Conservation (phyloP, 176 grass and related monocot species). For the Echinochloa phyllopogon region DNA sequence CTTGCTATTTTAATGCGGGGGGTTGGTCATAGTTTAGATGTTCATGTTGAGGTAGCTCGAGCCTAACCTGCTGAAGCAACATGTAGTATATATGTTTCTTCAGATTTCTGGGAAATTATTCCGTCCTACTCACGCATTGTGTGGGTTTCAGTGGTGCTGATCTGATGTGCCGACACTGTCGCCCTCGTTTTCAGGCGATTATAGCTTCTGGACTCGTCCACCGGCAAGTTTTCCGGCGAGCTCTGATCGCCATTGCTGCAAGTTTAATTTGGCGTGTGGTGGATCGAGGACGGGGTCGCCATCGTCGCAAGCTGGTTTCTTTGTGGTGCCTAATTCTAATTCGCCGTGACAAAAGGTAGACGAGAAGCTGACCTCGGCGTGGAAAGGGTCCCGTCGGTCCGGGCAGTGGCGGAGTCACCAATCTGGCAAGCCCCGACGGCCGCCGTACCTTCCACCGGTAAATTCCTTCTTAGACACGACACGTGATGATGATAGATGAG, state of each 20-base stretch:
- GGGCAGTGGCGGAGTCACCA: too few relatives aligned
- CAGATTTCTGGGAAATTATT: too few relatives aligned
- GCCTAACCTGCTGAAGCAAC: background rate
- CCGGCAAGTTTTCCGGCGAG: background rate
- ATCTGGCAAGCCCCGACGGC: too few relatives aligned
- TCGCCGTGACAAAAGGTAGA: slow-evolving; percentile 1
- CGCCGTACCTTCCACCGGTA: too few relatives aligned
- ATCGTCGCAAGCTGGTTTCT: slow-evolving; percentile 35
- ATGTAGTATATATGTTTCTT: too few relatives aligned
- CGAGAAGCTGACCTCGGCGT: too few relatives aligned
- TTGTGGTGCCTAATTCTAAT: slow-evolving; percentile 42
- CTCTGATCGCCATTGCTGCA: background rate
- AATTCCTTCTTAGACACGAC: too few relatives aligned
- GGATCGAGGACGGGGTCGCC: background rate
- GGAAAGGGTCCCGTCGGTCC: background rate
- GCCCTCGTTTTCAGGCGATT: slow-evolving; percentile 18
- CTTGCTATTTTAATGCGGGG: background rate
- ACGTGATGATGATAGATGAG: too few relatives aligned
- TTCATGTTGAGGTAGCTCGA: background rate
- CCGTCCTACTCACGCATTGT: background rate
- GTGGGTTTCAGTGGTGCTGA: background rate
- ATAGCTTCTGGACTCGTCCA: background rate
- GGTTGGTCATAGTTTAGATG: background rate
- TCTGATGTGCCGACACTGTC: slow-evolving; percentile 10
- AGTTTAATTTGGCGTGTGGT: slow-evolving; percentile 24